Percentiles rank a stretch among this genome's conserved stretches.
Evolutionary conservation across 257 asterid genomes (phyloP).

Genomic region (Anisodus acutangulus): DNA sequence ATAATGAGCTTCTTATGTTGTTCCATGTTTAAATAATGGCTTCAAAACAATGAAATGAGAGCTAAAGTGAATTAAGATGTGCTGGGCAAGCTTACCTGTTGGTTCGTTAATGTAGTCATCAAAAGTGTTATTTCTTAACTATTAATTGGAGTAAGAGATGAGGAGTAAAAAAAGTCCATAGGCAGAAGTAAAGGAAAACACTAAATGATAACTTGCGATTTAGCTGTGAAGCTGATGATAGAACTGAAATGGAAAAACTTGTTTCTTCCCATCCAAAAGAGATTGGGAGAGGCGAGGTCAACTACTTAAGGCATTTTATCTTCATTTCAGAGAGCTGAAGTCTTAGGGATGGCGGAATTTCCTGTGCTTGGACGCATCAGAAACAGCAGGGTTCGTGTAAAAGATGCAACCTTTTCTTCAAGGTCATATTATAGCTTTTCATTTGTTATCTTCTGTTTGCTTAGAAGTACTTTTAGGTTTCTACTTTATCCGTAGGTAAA

Average conservation of each 20-base stretch:
- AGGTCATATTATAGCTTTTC: conserved; percentile 52
- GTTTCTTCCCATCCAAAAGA: conserved; percentile 1
- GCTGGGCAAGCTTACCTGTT: not conserved
- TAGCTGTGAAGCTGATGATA: conserved; percentile 11
- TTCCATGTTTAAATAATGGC: conserved; percentile 13
- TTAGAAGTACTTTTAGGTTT: conserved; percentile 11
- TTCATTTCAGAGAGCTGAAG: conserved; percentile 84
- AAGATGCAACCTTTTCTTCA: conserved; percentile 88
- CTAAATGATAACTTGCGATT: not conserved
- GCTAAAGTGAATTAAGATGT: not conserved
- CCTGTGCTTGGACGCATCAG: conserved; percentile 92
- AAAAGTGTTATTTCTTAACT: not conserved
- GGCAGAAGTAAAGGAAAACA: not conserved
- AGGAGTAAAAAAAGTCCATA: not conserved
- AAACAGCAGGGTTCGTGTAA: conserved; percentile 86
- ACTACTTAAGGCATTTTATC: conserved; percentile 22
- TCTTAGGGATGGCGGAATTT: conserved; percentile 79
- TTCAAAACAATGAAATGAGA: conserved; percentile 24
- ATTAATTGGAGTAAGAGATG: conserved; percentile 9
- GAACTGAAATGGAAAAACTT: conserved; percentile 2
- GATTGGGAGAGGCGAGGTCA: not conserved
- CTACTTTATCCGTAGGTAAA: not conserved
- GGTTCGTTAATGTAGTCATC: not conserved
- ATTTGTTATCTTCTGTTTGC: not conserved
- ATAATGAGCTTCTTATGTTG: conserved; percentile 40